phyloP scores from a whole-genome alignment of 768 basidiomycete species.

The Boletus insuetus region DNA sequence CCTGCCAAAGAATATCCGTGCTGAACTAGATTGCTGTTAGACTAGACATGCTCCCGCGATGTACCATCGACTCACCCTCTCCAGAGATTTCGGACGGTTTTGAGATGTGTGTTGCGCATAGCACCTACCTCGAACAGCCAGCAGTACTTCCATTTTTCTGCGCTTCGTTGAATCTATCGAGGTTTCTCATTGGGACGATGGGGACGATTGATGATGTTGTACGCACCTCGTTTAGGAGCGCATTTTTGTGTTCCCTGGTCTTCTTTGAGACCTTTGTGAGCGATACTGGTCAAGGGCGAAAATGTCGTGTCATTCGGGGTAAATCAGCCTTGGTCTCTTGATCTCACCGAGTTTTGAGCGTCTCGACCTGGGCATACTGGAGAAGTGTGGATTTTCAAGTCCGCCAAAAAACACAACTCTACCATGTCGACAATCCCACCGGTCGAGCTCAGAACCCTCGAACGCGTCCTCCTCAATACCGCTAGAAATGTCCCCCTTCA shows the following conservation, averaged over 20 bases:
- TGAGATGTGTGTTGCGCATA: constrained; percentile 92
- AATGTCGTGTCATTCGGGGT: constrained; percentile 9
- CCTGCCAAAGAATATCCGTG: constrained; percentile 86
- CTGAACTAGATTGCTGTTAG: constrained; percentile 41
- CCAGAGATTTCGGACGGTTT: constrained; percentile 92
- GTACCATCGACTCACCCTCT: constrained; percentile 61
- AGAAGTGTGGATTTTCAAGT: constrained; percentile 41
- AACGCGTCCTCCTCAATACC: constrained; percentile 75
- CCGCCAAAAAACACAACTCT: constrained; percentile 38
- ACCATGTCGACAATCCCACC: constrained; percentile 37
- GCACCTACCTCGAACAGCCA: constrained; percentile 95
- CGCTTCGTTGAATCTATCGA: constrained; percentile 70
- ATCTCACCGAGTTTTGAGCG: constrained; percentile 81
- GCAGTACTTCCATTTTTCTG: constrained; percentile 91
- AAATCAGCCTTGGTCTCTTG: not conserved
- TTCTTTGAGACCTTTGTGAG: constrained; percentile 94
- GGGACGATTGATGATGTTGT: constrained; percentile 1
- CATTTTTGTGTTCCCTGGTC: constrained; percentile 86
- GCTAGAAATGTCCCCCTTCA: constrained; percentile 74
- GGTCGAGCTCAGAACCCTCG: constrained; percentile 63
- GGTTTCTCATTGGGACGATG: constrained; percentile 25
- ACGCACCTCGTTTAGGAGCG: constrained; percentile 74
- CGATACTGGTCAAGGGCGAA: constrained; percentile 55
- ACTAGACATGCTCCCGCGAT: not conserved
- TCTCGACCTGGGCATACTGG: constrained; percentile 83